Evolutionary conservation across 2,329 filamentous ascomycete genomes (phyloP).

Genomic region (Trichoderma afroharzianum): DNA sequence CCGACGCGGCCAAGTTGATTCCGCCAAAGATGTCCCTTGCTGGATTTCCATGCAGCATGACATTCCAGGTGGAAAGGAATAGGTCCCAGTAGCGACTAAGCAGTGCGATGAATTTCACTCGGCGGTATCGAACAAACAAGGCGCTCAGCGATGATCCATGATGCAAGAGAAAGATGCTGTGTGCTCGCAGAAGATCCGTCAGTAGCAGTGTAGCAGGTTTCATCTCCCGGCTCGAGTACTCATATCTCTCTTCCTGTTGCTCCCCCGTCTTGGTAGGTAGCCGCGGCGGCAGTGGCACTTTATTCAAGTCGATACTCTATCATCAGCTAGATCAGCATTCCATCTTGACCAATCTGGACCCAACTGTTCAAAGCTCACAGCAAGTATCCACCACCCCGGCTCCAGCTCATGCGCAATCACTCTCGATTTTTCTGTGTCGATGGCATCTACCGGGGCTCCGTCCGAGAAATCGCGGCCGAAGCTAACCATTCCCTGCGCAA

Average conservation of each 20-base stretch:
- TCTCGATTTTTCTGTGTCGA: conserved; percentile 87
- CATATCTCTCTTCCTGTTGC: conserved; percentile 47
- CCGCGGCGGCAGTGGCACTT: conserved; percentile 58
- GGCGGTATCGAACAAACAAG: conserved; percentile 61
- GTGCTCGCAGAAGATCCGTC: conserved; percentile 76
- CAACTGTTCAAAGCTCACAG: conserved; percentile 53
- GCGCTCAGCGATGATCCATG: conserved; percentile 72
- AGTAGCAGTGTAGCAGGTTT: conserved; percentile 75
- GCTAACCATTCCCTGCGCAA: conserved; percentile 93
- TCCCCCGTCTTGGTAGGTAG: conserved; percentile 41
- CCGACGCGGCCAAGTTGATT: conserved; percentile 83
- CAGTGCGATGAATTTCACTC: conserved; percentile 66
- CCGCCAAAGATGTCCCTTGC: conserved; percentile 74
- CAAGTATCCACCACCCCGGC: conserved; percentile 90
- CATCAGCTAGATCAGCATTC: conserved; percentile 1
- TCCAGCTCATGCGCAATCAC: conserved; percentile 86
- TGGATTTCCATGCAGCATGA: conserved; percentile 86
- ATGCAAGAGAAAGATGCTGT: conserved; percentile 81
- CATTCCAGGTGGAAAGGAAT: conserved; percentile 73
- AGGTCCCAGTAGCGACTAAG: conserved; percentile 79
- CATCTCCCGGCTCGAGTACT: conserved; percentile 89
- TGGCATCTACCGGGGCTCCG: conserved; percentile 70
- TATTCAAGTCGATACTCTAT: conserved; percentile 69
- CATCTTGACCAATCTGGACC: neutral
- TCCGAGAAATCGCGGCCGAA: conserved; percentile 87